Evolutionary conservation across 169 alveolate genomes (phyloP), one percentile per base, ranked within the genome.

Genomic region (Babesia caballi): DNA sequence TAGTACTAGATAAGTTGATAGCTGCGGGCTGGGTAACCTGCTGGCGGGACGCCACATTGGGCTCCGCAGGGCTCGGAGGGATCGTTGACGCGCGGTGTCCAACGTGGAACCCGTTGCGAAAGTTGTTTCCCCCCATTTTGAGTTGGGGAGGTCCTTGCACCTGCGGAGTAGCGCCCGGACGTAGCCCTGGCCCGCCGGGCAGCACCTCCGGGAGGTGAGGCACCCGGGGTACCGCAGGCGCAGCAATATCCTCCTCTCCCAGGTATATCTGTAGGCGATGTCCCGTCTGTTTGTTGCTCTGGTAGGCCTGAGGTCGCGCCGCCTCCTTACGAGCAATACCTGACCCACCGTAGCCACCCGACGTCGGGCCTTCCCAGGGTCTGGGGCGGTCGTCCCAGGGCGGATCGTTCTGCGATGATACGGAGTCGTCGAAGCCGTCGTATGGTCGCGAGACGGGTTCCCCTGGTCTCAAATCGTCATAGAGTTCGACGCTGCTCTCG

Each of bases 181-280:
- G n/a, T n/a, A n/a, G n/a, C n/a, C n/a, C n/a, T n/a, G n/a, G n/a
- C n/a, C 23, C 11, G 30, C 61, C 21, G n/a, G 61, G 61, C 0
- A 15, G 42, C 41, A 63, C 32, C 3, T 28, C 58, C 23, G 73
- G 73, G 30, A 47, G 11, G 61, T 27, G 8, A 1, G 58, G 27
- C 15, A 63, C 60, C 42, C 47, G 9, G 35, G 73, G 73, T 0
- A 63, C 23, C 30, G 50, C 21, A 1, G 73, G 32, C 7, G 17
- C 59, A 21, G 46, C 19, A 17, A 3, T 6, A 4, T 63, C 73
- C 21, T 25, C 7, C 15, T 63, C 73, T 3, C 73, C 73, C 73
- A 63, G 17, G 41, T 63, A 19, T 15, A 63, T 63, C 9, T 41
- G 40, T 3, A 6, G 35, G 19, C 36, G n/a, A 52, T 52, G 17